phyloP scores from a whole-genome alignment of 805 yeast species.

The Priceomyces carsonii region DNA sequence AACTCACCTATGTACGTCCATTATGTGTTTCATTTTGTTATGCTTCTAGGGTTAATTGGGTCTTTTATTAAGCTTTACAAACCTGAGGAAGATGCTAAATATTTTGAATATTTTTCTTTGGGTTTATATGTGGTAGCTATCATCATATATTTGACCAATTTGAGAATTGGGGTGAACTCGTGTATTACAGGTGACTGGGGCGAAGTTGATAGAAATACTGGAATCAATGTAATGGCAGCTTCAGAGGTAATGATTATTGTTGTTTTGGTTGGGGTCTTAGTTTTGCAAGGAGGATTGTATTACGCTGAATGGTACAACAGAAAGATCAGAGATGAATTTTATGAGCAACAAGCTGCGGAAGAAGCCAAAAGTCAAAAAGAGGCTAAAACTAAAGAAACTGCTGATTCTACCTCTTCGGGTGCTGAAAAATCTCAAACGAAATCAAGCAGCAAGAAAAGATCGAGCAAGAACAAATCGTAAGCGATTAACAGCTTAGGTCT shows the following conservation, averaged over 20 bases:
- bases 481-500: too few species aligned
- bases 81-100: constrained; percentile 81
- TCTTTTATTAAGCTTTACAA: constrained; percentile 75
- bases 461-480: too few species aligned
- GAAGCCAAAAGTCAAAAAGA: constrained; percentile 13
- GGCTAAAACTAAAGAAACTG: constrained; percentile 8
- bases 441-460: constrained; percentile 16
- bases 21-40: constrained; percentile 61
- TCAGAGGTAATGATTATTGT: constrained; percentile 75
- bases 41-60: constrained; percentile 69
- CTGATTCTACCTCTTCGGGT: constrained; percentile 8
- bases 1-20: constrained; percentile 58
- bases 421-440: constrained; percentile 11
- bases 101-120: constrained; percentile 88
- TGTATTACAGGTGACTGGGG: constrained; percentile 84
- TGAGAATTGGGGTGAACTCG: constrained; percentile 75
- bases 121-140: constrained; percentile 70
- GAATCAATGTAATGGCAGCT: constrained; percentile 90
- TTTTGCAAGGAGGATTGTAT: constrained; percentile 86
- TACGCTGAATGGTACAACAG: constrained; percentile 70
- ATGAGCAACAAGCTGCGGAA: constrained; percentile 24
- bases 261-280: constrained; percentile 72
- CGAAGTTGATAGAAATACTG: constrained; percentile 83
- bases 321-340: constrained; percentile 33
- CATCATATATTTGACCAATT: constrained; percentile 82